Evolutionary conservation across 2,329 filamentous ascomycete genomes (phyloP).

Genomic region (Fusarium odoratissimum): DNA sequence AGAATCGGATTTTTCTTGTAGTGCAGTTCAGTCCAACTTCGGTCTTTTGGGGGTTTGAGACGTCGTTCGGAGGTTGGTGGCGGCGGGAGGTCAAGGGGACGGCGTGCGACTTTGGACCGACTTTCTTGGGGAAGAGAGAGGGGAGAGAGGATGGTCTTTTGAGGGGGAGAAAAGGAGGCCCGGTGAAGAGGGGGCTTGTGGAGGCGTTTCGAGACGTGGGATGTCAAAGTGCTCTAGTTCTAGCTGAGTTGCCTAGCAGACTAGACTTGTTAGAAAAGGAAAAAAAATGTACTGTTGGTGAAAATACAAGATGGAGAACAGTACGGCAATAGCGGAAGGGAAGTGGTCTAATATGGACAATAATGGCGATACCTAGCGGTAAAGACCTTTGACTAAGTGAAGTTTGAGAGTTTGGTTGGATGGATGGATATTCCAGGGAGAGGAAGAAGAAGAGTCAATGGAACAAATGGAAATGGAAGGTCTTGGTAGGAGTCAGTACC

Average conservation of each 20-base stretch:
- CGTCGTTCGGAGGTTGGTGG: conserved; percentile 29
- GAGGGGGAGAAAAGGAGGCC: conserved; percentile 34
- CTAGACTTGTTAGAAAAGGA: not conserved
- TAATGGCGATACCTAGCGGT: not conserved
- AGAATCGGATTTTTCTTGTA: conserved; percentile 34
- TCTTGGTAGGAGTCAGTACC: not conserved
- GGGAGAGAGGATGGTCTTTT: conserved; percentile 31
- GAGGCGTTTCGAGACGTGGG: conserved; percentile 35
- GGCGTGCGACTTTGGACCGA: conserved; percentile 26
- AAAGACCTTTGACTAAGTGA: not conserved
- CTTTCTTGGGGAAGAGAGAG: conserved; percentile 25
- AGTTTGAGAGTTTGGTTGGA: not conserved
- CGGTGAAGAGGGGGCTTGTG: conserved; percentile 30
- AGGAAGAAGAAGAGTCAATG: not conserved
- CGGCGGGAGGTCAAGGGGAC: conserved; percentile 33
- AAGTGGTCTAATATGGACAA: not conserved
- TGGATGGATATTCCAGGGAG: conserved; percentile 6
- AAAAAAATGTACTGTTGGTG: not conserved
- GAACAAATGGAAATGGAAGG: not conserved
- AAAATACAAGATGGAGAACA: not conserved
- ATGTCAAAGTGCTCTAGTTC: conserved; percentile 31
- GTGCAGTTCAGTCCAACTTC: conserved; percentile 23
- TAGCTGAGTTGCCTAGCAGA: not conserved
- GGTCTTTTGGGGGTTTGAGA: conserved; percentile 4
- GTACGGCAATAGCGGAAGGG: not conserved